Evolutionary conservation across 495 filamentous ascomycete genomes (phyloP).

Genomic region (Glonium stellatum): DNA sequence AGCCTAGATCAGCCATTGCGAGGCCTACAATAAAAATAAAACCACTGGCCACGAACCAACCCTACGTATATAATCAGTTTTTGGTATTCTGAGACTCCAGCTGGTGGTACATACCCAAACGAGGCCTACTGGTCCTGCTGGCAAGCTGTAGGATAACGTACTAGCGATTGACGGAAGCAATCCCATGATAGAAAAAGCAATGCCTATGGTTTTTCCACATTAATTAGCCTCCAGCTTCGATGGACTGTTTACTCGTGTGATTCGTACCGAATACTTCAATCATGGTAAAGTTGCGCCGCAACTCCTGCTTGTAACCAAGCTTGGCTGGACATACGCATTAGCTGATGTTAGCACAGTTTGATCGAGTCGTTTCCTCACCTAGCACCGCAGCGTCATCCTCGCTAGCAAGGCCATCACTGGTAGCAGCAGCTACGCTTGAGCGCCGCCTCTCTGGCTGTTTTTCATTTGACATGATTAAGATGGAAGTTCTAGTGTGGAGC

Average conservation of each 20-base stretch:
- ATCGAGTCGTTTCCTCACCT: slow-evolving; percentile 16
- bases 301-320: slow-evolving; percentile 65
- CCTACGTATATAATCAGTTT: slow-evolving; percentile 28
- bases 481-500: background rate
- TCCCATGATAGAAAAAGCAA: slow-evolving; percentile 69
- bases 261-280: slow-evolving; percentile 54
- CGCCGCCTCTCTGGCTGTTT: slow-evolving; percentile 14
- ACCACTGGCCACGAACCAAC: slow-evolving; percentile 55
- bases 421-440: slow-evolving; percentile 14
- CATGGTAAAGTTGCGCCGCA: slow-evolving; percentile 58
- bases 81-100: background rate
- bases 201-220: slow-evolving; percentile 31
- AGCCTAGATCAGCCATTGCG: slow-evolving; percentile 63
- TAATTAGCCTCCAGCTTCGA: slow-evolving; percentile 10
- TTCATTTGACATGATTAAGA: background rate
- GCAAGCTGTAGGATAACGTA: slow-evolving; percentile 57
- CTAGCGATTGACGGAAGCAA: slow-evolving; percentile 64
- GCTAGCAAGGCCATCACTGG: slow-evolving; percentile 26
- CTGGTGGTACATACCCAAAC: slow-evolving; percentile 48
- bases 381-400: slow-evolving; percentile 36
- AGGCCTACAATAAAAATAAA: slow-evolving; percentile 62
- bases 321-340: slow-evolving; percentile 36
- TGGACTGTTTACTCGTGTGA: background rate
- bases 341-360: background rate
- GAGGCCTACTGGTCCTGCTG: slow-evolving; percentile 62